These are phyloP conservation scores for Hypericum perforatum DNA, from an alignment of 345 rosid genomes.

Conservation along the genomic window DNA sequence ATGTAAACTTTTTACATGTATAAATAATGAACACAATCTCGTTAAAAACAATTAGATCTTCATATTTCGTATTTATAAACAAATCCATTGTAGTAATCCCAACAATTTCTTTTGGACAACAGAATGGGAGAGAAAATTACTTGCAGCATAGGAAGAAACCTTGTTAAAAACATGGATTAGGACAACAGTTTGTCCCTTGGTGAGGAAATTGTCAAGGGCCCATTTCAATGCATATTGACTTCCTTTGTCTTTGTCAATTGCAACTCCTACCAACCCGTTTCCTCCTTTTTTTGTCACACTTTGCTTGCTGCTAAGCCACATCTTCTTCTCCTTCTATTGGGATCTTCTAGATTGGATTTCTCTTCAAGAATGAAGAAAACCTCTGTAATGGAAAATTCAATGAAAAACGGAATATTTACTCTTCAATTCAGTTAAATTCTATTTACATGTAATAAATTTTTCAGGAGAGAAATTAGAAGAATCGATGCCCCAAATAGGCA, in stretches of 20 bases:
- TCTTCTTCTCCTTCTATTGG: too few relatives aligned
- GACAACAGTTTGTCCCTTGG: background rate
- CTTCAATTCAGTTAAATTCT: too few relatives aligned
- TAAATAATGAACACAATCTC: too few relatives aligned
- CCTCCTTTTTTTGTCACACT: background rate
- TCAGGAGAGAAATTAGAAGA: too few relatives aligned
- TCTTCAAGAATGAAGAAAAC: too few relatives aligned
- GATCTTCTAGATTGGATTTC: too few relatives aligned
- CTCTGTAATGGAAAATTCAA: too few relatives aligned
- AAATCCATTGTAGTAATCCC: background rate
- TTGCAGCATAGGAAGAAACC: conserved; percentile 16
- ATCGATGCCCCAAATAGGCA: too few relatives aligned
- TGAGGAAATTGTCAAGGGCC: background rate
- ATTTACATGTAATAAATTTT: too few relatives aligned
- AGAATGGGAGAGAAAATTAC: conserved; percentile 7
- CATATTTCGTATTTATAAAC: background rate
- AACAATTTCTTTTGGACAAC: background rate
- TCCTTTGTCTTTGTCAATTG: background rate
- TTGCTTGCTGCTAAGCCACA: background rate
- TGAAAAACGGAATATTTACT: too few relatives aligned
- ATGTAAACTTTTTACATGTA: too few relatives aligned
- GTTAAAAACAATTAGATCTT: too few relatives aligned
- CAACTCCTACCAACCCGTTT: conserved; percentile 1
- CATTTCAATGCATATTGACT: background rate
- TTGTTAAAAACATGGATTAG: conserved; percentile 16